Conservation (phyloP, 305 asterid species). For the Fraxinus platypoda region DNA sequence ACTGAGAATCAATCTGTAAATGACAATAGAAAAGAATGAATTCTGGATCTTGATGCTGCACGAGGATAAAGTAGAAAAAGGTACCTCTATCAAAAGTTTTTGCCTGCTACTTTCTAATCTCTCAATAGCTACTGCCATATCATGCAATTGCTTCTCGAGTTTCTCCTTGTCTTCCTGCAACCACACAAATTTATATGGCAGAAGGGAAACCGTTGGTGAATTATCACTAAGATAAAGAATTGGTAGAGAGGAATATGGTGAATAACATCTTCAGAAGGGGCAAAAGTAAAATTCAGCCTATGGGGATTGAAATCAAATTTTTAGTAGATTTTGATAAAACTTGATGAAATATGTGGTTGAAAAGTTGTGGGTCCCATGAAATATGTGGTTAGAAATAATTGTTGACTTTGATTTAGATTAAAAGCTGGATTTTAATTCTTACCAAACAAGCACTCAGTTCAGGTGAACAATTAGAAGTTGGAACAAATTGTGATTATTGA, state of each 20-base stretch:
- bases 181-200: background rate
- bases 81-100: constrained; percentile 83
- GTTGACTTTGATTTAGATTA: too few species aligned
- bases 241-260: background rate
- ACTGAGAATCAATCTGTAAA: constrained; percentile 86
- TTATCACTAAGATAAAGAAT: constrained; percentile 1
- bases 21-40: constrained; percentile 21
- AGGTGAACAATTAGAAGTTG: background rate
- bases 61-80: constrained; percentile 18
- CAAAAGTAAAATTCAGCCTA: background rate
- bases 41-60: constrained; percentile 28
- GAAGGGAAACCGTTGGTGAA: background rate
- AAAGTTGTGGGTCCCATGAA: too few species aligned
- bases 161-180: too few species aligned
- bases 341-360: too few species aligned
- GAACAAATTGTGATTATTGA: background rate
- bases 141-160: constrained; percentile 42
- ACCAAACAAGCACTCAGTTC: background rate
- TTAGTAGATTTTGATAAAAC: too few species aligned
- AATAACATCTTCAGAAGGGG: background rate
- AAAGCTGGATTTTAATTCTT: too few species aligned
- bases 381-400: too few species aligned
- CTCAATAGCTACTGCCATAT: constrained; percentile 91
- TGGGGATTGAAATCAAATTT: too few species aligned
- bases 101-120: constrained; percentile 88